A percentile compares a stretch with the other conserved stretches of the same genome.
phyloP scores from a whole-genome alignment of 1,284 basidiomycete species.

The Sutorius eximius region DNA sequence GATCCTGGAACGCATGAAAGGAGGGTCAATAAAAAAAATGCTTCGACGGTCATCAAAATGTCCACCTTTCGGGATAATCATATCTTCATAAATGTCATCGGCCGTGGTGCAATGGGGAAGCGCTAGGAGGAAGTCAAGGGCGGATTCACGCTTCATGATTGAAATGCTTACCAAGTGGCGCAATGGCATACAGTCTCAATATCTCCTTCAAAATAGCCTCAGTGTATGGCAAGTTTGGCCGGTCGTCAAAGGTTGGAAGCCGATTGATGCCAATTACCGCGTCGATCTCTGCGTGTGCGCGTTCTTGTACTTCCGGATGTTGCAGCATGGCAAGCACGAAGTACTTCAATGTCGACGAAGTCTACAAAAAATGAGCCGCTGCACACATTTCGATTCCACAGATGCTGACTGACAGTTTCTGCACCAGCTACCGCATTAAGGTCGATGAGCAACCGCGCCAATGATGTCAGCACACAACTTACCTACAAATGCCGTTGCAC shows the following conservation, averaged over 20 bases:
- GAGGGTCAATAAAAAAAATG: not conserved
- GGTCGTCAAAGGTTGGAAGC: conserved; percentile 42
- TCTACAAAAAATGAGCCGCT: conserved; percentile 33
- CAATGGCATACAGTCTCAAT: conserved; percentile 47
- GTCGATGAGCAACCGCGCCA: not conserved
- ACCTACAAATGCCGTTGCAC: conserved; percentile 28
- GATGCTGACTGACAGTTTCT: conserved; percentile 18
- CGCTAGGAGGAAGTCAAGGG: conserved; percentile 26
- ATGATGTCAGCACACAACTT: not conserved
- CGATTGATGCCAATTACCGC: conserved; percentile 37
- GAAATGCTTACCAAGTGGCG: conserved; percentile 24
- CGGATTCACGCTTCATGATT: not conserved
- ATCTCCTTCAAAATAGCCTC: conserved; percentile 51
- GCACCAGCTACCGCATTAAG: conserved; percentile 18
- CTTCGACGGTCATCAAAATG: not conserved
- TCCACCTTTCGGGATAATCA: conserved; percentile 43
- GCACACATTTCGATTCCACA: not conserved
- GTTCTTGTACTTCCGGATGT: conserved; percentile 44
- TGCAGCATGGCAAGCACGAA: conserved; percentile 53
- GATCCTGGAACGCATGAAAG: conserved; percentile 19
- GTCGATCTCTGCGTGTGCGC: conserved; percentile 47
- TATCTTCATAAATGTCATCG: conserved; percentile 45
- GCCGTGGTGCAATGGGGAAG: conserved; percentile 42
- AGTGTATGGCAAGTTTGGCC: conserved; percentile 43
- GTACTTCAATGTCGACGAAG: conserved; percentile 42